Conservation (phyloP, 1,284 basidiomycete species). For the Marasmius sp. region DNA sequence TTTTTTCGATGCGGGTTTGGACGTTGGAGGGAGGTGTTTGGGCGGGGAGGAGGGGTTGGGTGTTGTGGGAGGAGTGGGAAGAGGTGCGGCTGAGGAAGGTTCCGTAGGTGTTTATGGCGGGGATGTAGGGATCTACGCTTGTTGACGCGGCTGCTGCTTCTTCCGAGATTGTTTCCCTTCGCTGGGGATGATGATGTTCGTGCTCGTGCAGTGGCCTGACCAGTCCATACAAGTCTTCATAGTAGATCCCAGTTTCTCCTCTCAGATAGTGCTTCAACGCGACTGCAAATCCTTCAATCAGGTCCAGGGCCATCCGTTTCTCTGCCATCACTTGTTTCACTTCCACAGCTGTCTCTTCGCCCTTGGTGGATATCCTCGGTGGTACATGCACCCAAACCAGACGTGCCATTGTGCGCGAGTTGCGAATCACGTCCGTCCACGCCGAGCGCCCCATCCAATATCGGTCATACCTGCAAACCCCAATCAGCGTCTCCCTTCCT, state of each 20-base stretch:
- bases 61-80: conserved; percentile 12
- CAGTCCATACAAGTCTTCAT: conserved; percentile 44
- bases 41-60: conserved; percentile 19
- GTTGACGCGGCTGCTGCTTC: not conserved
- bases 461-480: conserved; percentile 49
- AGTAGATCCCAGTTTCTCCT: conserved; percentile 44
- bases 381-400: conserved; percentile 68
- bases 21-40: conserved; percentile 24
- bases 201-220: conserved; percentile 37
- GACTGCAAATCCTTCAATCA: conserved; percentile 58
- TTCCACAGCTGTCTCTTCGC: conserved; percentile 40
- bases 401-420: conserved; percentile 47
- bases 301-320: conserved; percentile 57
- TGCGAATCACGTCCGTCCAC: conserved; percentile 60
- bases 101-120: conserved; percentile 50
- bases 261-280: conserved; percentile 68
- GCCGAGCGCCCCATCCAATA: conserved; percentile 63
- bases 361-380: conserved; percentile 36
- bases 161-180: too few relatives aligned
- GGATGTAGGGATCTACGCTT: conserved; percentile 32
- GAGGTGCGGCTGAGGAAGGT: conserved; percentile 31
- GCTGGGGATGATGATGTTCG: not conserved
- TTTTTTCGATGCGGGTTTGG: conserved; percentile 1
- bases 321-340: conserved; percentile 54
- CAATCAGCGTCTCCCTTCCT: not conserved